These are phyloP conservation scores for Globisporangium lucens DNA, from an alignment of 352 stramenopile species.

Conservation along the genomic window DNA sequence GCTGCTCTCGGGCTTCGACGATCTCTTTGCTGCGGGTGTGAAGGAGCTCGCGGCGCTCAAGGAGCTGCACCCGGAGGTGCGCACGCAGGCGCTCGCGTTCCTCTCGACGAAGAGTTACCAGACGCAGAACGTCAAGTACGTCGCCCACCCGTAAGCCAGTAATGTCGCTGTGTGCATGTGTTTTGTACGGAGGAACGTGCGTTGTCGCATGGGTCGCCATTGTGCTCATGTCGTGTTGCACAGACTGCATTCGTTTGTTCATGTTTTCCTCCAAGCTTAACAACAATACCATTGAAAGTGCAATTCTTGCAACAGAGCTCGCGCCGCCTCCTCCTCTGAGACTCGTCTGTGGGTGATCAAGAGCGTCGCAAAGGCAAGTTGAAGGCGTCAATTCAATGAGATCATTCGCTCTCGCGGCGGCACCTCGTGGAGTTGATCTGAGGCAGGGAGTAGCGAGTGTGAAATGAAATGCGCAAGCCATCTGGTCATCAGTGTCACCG, in stretches of 20 bases:
- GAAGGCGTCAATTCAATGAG: too few relatives aligned
- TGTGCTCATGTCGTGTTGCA: too few relatives aligned
- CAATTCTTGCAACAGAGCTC: too few relatives aligned
- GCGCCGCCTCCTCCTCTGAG: too few relatives aligned
- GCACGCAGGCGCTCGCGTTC: constrained; percentile 19
- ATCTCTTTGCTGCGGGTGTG: constrained; percentile 8
- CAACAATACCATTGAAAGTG: too few relatives aligned
- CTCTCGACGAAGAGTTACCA: constrained; percentile 15
- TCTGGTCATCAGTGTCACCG: not conserved
- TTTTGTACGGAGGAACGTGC: not conserved
- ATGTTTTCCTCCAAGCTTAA: too few relatives aligned
- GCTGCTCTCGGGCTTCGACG: constrained; percentile 17
- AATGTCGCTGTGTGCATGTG: not conserved
- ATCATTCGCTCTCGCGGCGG: too few relatives aligned
- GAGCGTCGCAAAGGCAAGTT: too few relatives aligned
- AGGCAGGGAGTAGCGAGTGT: not conserved
- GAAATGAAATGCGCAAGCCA: not conserved
- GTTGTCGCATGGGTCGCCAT: too few relatives aligned
- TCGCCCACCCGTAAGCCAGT: not conserved
- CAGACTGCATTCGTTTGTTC: too few relatives aligned
- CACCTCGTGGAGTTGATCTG: not conserved
- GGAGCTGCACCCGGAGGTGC: constrained; percentile 15
- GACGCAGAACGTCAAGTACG: constrained; percentile 9
- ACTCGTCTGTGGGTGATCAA: too few relatives aligned
- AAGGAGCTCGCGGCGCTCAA: constrained; percentile 15